These are phyloP conservation scores for Ceratobasidium sp. DNA, from an alignment of 1,284 basidiomycete genomes.

Conservation along the genomic window DNA sequence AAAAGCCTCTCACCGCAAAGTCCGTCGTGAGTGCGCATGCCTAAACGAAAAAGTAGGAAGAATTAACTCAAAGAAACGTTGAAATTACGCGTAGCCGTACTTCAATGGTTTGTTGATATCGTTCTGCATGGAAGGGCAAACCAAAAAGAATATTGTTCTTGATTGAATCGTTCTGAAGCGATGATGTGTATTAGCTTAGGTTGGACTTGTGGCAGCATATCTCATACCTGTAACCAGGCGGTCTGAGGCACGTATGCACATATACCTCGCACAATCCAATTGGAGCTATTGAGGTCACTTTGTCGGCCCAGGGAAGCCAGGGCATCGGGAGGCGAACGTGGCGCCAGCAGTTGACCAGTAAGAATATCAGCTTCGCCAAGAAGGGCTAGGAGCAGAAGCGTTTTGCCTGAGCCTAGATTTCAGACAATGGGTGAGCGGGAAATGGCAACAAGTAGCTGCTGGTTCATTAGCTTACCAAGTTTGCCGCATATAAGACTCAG, in stretches of 20 bases:
- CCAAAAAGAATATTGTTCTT: constrained; percentile 95
- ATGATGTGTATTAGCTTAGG: constrained; percentile 62
- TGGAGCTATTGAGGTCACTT: constrained; percentile 58
- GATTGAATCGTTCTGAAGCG: constrained; percentile 93
- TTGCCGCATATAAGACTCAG: constrained; percentile 83
- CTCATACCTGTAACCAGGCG: constrained; percentile 52
- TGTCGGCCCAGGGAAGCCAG: constrained; percentile 66
- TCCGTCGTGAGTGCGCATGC: constrained; percentile 80
- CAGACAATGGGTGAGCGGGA: background rate
- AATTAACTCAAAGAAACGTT: background rate
- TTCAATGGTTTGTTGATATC: constrained; percentile 82
- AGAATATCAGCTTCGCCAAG: constrained; percentile 90
- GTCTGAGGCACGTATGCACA: constrained; percentile 94
- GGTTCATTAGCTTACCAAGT: constrained; percentile 50
- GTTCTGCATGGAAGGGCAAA: constrained; percentile 78
- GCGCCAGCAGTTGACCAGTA: constrained; percentile 80
- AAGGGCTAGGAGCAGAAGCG: constrained; percentile 81
- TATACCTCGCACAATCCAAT: constrained; percentile 81
- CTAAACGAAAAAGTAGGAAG: constrained; percentile 38
- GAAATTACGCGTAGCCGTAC: constrained; percentile 49
- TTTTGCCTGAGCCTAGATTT: constrained; percentile 79
- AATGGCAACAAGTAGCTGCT: background rate
- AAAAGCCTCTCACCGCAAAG: constrained; percentile 47
- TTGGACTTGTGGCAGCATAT: background rate
- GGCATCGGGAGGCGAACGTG: constrained; percentile 83